Base-by-base conservation (phyloP, 257 asterid genomes). In the Voacanga thouarsii region DNA sequence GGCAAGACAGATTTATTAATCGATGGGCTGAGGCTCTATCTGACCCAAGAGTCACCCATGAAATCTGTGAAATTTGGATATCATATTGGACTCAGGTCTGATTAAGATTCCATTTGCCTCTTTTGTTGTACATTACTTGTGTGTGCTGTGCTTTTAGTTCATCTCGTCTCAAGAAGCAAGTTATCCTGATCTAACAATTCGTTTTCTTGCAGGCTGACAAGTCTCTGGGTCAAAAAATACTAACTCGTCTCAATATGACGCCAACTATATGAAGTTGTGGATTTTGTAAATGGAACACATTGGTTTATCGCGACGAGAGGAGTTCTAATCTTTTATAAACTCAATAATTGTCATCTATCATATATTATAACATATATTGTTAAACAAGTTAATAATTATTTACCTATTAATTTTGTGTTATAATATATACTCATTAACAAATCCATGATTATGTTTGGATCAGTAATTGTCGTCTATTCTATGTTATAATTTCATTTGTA, bases 211-310 rank as follows among this genome's bases (percentile, higher is more conserved):
- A 96, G 37, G 94, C 90, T 2, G 96, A 92, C 87, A 89, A 82
- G 77, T 85, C 92, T 64, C 95, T 91, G 5, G 92, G 96, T 41
- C 94, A 89, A 90, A 91, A 89, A 83, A 74, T 91, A 7, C 89
- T 96, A 0, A 84, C 96, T 45, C 96, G 87, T 61, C 91, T 91
- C 75, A 92, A 86, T 47, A 47, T 88, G 19, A 86, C 84, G 88
- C 97, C 96, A 50, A 73, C 90, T 44, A 88, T 92, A 94, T 92
- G 88, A 90, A 89, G 81, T 37, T 56, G 77, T 77, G 15, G 45
- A n/a, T 37, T 51, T 5, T 70, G 33, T 24, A 1, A 56, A 39
- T 39, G 60, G 74, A 12, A 11, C 19, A 1, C 1, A 33, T 33
- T 66, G 37, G 71, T 56, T 18, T 53, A 26, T 64, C 12, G 37